phyloP scores from a whole-genome alignment of 768 basidiomycete genomes.

The Nevesoporus exiguus region DNA sequence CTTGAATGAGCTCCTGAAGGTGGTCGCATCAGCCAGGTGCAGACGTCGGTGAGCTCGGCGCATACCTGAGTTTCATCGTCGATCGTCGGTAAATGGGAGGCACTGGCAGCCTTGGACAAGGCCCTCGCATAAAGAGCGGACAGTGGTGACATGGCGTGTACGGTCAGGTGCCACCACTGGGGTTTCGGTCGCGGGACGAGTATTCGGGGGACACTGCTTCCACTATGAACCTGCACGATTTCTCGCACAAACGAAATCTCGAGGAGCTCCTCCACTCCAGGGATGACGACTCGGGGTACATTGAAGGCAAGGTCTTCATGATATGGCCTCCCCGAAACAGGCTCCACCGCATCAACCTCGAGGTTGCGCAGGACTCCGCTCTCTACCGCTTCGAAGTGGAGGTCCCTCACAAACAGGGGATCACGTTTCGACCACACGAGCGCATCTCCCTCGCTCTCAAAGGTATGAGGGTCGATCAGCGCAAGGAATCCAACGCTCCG shows the following conservation, averaged over 20 bases:
- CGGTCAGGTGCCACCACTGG: slow-evolving; percentile 5
- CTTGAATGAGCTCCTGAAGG: slow-evolving; percentile 56
- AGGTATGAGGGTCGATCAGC: slow-evolving; percentile 37
- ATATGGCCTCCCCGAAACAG: slow-evolving; percentile 36
- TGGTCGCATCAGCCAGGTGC: slow-evolving; percentile 7
- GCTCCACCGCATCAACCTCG: slow-evolving; percentile 32
- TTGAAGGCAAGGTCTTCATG: slow-evolving; percentile 45
- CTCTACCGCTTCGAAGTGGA: slow-evolving; percentile 38
- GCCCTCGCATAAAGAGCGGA: slow-evolving; percentile 39
- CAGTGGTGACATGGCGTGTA: slow-evolving; percentile 29
- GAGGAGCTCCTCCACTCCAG: slow-evolving; percentile 32
- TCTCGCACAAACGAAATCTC: slow-evolving; percentile 29
- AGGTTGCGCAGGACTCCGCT: slow-evolving; percentile 13
- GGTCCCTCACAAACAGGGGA: slow-evolving; percentile 31
- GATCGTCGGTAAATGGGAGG: slow-evolving; percentile 38
- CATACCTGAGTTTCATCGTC: slow-evolving; percentile 46
- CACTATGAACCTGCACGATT: slow-evolving; percentile 15
- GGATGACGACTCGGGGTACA: slow-evolving; percentile 36
- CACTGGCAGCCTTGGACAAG: slow-evolving; percentile 37
- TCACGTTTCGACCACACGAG: slow-evolving; percentile 42
- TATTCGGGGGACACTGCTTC: slow-evolving; percentile 9
- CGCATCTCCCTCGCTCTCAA: slow-evolving; percentile 46
- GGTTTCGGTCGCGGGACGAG: neutral
- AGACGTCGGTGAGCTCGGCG: neutral
- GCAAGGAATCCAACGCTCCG: slow-evolving; percentile 24